Evolutionary conservation across 228 moss, liverwort and hornwort species (phyloP).

Genomic region (Sphagnum magellanicum): DNA sequence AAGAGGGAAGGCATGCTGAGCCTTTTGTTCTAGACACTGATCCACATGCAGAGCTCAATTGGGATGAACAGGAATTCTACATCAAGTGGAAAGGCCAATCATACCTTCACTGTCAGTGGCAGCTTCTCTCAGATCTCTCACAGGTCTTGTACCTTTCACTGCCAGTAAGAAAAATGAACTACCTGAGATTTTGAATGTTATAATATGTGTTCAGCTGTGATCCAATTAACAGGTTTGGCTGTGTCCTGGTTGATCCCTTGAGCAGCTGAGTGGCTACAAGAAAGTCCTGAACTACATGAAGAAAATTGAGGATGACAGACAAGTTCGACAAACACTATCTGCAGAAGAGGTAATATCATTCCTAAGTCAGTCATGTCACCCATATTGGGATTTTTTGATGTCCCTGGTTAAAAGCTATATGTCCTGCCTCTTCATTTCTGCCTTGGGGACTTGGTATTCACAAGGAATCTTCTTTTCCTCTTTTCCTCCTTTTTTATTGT

Average conservation of each 20-base stretch:
- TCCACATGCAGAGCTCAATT: conserved; percentile 70
- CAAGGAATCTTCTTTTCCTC: too few species aligned
- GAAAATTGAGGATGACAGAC: conserved; percentile 93
- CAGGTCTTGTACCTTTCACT: conserved; percentile 35
- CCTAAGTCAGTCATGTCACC: not conserved
- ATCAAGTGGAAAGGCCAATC: conserved; percentile 99
- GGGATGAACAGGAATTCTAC: conserved; percentile 98
- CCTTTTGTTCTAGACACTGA: conserved; percentile 94
- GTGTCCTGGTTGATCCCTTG: conserved; percentile 4
- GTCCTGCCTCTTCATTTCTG: too few species aligned
- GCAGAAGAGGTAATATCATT: conserved; percentile 76
- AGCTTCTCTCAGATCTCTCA: conserved; percentile 76
- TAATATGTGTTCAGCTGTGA: not conserved
- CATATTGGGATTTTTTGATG: not conserved
- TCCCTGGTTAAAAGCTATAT: not conserved
- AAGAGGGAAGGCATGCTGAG: conserved; percentile 90
- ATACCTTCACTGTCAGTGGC: conserved; percentile 98
- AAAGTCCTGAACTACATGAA: conserved; percentile 98
- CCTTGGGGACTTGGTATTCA: too few species aligned
- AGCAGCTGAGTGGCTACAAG: conserved; percentile 91
- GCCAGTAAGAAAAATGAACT: not conserved
- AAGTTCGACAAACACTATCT: conserved; percentile 68
- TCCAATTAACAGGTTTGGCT: conserved; percentile 30
- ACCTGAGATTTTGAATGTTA: not conserved
- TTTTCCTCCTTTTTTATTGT: too few species aligned